Conservation (phyloP, 768 basidiomycete genomes). For the Leccinum olivaceopallidum region DNA sequence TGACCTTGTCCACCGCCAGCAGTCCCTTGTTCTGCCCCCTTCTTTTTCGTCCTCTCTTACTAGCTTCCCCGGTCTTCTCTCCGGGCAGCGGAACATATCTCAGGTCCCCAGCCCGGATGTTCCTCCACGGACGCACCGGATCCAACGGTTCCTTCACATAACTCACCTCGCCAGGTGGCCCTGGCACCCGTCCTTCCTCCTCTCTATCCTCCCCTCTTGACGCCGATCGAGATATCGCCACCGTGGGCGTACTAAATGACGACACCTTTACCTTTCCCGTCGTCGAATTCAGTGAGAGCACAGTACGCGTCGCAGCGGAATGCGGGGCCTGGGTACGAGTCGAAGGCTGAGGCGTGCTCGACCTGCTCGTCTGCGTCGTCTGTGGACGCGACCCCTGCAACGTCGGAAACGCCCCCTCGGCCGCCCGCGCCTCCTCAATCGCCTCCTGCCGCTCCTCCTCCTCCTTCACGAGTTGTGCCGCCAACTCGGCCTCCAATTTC, state of each 20-base stretch:
- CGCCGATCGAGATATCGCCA: constrained; percentile 33
- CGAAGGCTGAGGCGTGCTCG: background rate
- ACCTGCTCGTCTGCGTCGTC: background rate
- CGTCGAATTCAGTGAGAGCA: constrained; percentile 56
- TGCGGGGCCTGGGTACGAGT: background rate
- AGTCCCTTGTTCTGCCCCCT: background rate
- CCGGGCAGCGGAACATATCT: constrained; percentile 38
- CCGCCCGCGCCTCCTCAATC: constrained; percentile 47
- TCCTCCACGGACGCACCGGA: constrained; percentile 44
- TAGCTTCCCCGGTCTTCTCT: background rate
- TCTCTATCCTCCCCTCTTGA: constrained; percentile 38
- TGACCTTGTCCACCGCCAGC: background rate
- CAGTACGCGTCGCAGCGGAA: constrained; percentile 49
- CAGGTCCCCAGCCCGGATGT: constrained; percentile 35
- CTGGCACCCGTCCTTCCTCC: constrained; percentile 41
- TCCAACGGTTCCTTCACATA: constrained; percentile 33
- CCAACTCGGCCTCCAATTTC: constrained; percentile 46
- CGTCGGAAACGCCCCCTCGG: constrained; percentile 63
- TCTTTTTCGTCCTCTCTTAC: constrained; percentile 6
- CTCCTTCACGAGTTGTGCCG: constrained; percentile 46
- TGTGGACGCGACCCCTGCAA: constrained; percentile 32
- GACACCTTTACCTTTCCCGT: constrained; percentile 54
- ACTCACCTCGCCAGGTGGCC: constrained; percentile 39
- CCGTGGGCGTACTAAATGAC: constrained; percentile 44
- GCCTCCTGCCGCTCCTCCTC: constrained; percentile 47